A percentile compares a stretch with the other conserved stretches of the same genome.
Conservation (phyloP, 306 rosid genomes). For the Dicorynia guianensis region DNA sequence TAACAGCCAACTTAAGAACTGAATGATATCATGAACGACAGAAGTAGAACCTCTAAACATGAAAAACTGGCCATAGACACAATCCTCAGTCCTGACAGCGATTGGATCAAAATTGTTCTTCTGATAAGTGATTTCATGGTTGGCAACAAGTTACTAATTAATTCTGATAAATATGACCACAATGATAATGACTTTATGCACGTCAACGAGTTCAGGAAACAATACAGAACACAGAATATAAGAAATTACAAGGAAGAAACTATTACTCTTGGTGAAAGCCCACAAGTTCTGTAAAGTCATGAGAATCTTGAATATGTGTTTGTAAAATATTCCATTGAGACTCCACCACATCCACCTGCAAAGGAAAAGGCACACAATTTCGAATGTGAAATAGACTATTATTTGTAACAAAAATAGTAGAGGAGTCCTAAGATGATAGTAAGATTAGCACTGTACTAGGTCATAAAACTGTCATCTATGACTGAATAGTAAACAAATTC, state of each 20-base stretch:
- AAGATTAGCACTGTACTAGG: neutral
- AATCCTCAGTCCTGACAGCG: constrained; percentile 13
- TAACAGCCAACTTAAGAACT: constrained; percentile 13
- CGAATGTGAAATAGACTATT: constrained; percentile 12
- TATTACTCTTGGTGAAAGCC: constrained; percentile 90
- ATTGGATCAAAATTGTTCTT: constrained; percentile 26
- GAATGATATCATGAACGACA: constrained; percentile 16
- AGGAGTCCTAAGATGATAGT: neutral
- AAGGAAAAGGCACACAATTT: constrained; percentile 35
- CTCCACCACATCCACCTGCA: constrained; percentile 96
- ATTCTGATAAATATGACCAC: neutral
- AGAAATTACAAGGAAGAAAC: constrained; percentile 37
- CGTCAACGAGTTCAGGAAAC: constrained; percentile 19
- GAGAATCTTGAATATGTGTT: constrained; percentile 90
- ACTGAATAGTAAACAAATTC: neutral
- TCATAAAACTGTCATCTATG: neutral
- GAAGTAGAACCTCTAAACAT: constrained; percentile 17
- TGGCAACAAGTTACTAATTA: constrained; percentile 20
- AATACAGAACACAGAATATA: constrained; percentile 20
- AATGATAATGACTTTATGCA: constrained; percentile 8
- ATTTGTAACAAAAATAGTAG: neutral
- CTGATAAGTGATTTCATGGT: neutral
- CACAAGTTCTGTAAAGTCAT: constrained; percentile 89
- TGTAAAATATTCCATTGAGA: constrained; percentile 96
- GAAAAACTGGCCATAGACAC: neutral